Percentiles rank a stretch among this genome's conserved stretches.
Evolutionary conservation across 1,284 basidiomycete species (phyloP).

Genomic region (Mycena sp.): DNA sequence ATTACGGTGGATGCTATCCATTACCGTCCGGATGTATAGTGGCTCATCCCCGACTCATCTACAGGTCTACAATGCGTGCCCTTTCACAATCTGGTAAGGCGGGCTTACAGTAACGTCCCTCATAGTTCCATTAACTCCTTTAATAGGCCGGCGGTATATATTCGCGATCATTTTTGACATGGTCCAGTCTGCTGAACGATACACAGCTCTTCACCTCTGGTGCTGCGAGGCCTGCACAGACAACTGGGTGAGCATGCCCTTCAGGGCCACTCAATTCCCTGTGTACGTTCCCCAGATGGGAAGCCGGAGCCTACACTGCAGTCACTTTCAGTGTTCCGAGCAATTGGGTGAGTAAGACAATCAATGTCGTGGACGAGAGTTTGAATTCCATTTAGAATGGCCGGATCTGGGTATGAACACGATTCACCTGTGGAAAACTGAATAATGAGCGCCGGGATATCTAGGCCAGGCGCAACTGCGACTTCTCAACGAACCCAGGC

Average conservation of each 20-base stretch:
- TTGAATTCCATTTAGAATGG: constrained; percentile 44
- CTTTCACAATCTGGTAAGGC: constrained; percentile 14
- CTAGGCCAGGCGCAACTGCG: constrained; percentile 56
- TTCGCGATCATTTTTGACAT: background rate
- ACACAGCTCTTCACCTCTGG: constrained; percentile 16
- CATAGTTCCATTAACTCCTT: background rate
- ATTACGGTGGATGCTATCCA: too few relatives aligned
- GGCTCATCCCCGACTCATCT: too few relatives aligned
- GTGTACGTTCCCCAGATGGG: background rate
- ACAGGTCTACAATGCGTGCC: constrained; percentile 12
- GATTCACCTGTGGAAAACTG: background rate
- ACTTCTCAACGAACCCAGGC: constrained; percentile 57
- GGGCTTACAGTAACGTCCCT: background rate
- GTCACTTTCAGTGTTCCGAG: constrained; percentile 53
- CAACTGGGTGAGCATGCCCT: constrained; percentile 3
- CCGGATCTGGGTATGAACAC: constrained; percentile 52
- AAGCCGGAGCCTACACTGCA: background rate
- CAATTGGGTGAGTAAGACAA: constrained; percentile 45
- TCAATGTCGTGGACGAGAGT: background rate
- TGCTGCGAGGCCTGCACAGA: constrained; percentile 1
- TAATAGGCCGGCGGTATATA: constrained; percentile 4
- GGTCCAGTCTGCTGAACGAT: background rate
- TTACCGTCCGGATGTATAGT: too few relatives aligned
- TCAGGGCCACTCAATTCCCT: background rate
- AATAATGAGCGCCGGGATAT: constrained; percentile 13